Evolutionary conservation across 208 protist genomes (phyloP).

Genomic region (Crithidia mellificae): DNA sequence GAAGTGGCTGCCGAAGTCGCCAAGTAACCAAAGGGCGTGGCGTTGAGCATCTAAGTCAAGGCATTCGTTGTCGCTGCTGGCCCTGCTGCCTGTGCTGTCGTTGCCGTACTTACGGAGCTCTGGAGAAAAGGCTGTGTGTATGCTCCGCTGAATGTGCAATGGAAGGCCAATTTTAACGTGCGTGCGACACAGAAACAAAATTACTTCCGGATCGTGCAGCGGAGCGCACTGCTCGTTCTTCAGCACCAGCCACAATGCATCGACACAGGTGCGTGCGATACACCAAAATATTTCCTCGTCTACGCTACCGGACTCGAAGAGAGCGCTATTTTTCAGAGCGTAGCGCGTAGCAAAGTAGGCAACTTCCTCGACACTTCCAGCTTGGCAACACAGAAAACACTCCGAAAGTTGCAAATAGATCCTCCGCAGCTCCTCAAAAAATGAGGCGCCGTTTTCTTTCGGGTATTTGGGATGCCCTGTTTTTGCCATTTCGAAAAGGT

Average conservation of each 20-base stretch:
- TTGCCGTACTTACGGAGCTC: conserved; percentile 9
- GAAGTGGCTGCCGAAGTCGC: background rate
- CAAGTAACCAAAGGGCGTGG: conserved; percentile 19
- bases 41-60: conserved; percentile 12
- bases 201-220: conserved; percentile 17
- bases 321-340: background rate
- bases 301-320: conserved; percentile 11
- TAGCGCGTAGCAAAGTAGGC: conserved; percentile 9
- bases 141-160: conserved; percentile 17
- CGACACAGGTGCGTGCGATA: conserved; percentile 19
- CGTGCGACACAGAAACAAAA: conserved; percentile 27
- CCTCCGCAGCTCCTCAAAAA: conserved; percentile 6
- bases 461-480: background rate
- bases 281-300: conserved; percentile 24
- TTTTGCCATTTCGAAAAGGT: conserved; percentile 6
- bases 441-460: background rate
- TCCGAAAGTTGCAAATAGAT: conserved; percentile 27
- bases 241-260: conserved; percentile 13
- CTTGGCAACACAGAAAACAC: conserved; percentile 23
- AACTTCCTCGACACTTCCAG: conserved; percentile 13
- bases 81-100: too few species aligned
- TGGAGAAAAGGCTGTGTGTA: conserved; percentile 7
- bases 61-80: too few species aligned
- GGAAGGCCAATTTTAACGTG: conserved; percentile 12
- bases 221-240: conserved; percentile 8